Conservation (phyloP, 495 filamentous ascomycete species). For the Pseudevernia furfuracea region DNA sequence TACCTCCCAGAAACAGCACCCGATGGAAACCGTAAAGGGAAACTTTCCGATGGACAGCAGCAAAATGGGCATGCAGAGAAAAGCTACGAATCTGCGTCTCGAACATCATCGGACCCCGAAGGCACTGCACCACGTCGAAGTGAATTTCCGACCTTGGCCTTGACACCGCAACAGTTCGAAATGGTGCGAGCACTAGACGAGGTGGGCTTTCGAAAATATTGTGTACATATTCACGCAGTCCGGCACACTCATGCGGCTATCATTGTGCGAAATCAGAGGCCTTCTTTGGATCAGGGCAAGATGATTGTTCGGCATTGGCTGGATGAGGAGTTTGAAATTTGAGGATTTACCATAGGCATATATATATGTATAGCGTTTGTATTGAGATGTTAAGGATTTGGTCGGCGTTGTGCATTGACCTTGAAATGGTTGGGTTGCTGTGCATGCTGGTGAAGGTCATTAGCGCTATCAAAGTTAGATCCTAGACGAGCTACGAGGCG, state of each 20-base stretch:
- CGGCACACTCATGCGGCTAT: constrained; percentile 85
- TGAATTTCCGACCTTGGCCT: constrained; percentile 60
- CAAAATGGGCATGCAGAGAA: constrained; percentile 25
- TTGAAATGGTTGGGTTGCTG: neutral
- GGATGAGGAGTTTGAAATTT: constrained; percentile 63
- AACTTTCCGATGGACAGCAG: neutral
- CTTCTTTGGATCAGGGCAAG: constrained; percentile 64
- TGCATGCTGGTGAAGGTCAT: neutral
- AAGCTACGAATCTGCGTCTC: constrained; percentile 30
- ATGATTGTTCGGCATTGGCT: constrained; percentile 78
- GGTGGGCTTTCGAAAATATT: constrained; percentile 72
- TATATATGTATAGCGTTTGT: too few relatives aligned
- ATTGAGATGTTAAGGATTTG: neutral
- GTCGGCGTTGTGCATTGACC: neutral
- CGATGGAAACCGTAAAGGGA: constrained; percentile 28
- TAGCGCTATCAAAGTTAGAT: neutral
- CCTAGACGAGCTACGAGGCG: neutral
- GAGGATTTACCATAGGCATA: too few relatives aligned
- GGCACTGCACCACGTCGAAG: constrained; percentile 18
- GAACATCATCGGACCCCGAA: constrained; percentile 13
- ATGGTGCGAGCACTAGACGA: constrained; percentile 73
- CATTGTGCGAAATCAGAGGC: constrained; percentile 60
- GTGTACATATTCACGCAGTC: constrained; percentile 75
- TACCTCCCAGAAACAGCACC: constrained; percentile 43
- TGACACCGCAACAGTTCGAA: constrained; percentile 69